These are phyloP conservation scores for Discostella stelligeroides DNA, from an alignment of 108 stramenopile genomes.

Conservation along the genomic window DNA sequence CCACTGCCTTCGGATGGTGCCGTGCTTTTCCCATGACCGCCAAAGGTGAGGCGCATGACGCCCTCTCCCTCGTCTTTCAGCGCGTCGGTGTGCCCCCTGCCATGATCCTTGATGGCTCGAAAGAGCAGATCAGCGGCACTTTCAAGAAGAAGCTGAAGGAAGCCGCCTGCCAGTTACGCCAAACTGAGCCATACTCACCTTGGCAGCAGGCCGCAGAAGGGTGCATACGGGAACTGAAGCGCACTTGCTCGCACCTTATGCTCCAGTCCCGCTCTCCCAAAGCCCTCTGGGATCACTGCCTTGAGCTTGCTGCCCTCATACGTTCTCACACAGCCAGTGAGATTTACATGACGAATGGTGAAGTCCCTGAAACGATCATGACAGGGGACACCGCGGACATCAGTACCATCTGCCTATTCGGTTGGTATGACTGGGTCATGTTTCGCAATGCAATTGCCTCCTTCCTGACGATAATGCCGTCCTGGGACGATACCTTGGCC, in stretches of 20 bases:
- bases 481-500: no score
- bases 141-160: slow-evolving; percentile 34
- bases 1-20: slow-evolving; percentile 27
- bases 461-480: background rate
- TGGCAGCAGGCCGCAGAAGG: no score
- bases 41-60: slow-evolving; percentile 32
- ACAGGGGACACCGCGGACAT: no score
- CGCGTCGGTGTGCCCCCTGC: slow-evolving; percentile 33
- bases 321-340: no score
- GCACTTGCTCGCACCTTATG: slow-evolving; percentile 16
- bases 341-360: slow-evolving; percentile 17
- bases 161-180: slow-evolving; percentile 20
- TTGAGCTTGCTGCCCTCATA: no score
- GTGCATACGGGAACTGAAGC: slow-evolving; percentile 38
- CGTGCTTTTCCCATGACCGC: slow-evolving; percentile 29
- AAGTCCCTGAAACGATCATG: no score
- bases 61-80: slow-evolving; percentile 23
- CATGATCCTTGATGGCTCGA: slow-evolving; percentile 40
- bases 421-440: no score
- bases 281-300: no score
- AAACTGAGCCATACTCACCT: slow-evolving; percentile 36
- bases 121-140: slow-evolving; percentile 12
- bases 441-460: background rate
- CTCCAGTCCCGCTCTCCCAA: background rate
- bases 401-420: no score